Evolutionary conservation across 176 grass and related monocot genomes (phyloP).

Genomic region (Carex pumila): DNA sequence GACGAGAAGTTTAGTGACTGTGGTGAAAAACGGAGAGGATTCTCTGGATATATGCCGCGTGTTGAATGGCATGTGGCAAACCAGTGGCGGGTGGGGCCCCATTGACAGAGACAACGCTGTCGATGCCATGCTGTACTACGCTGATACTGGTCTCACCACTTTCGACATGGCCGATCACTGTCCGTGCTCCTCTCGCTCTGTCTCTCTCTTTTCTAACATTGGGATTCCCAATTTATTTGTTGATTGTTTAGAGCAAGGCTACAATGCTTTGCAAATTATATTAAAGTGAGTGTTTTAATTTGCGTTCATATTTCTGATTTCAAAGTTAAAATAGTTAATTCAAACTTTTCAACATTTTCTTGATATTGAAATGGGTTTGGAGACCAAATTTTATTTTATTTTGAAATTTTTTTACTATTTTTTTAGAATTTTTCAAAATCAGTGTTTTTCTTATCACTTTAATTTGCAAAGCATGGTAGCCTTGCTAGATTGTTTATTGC

Average conservation of each 20-base stretch:
- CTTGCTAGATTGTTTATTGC: neutral
- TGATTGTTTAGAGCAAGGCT: neutral
- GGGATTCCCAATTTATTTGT: neutral
- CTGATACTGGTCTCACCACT: constrained; percentile 75
- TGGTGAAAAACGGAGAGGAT: constrained; percentile 43
- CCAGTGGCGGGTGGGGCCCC: constrained; percentile 71
- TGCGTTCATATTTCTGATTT: no score
- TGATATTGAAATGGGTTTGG: no score
- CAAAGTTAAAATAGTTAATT: no score
- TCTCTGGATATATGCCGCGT: constrained; percentile 79
- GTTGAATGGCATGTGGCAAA: constrained; percentile 98
- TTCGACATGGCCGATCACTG: constrained; percentile 98
- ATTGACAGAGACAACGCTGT: constrained; percentile 81
- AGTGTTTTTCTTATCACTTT: no score
- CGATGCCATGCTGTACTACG: constrained; percentile 73
- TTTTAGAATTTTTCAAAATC: no score
- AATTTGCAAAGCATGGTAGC: no score
- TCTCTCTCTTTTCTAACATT: neutral
- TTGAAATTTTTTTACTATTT: no score
- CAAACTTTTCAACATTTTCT: no score
- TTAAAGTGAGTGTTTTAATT: no score
- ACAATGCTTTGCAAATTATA: no score
- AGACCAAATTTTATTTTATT: no score
- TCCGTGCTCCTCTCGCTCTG: neutral
- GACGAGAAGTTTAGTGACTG: constrained; percentile 19